Conservation (phyloP, 345 rosid genomes). For the Pugionium cornutum region DNA sequence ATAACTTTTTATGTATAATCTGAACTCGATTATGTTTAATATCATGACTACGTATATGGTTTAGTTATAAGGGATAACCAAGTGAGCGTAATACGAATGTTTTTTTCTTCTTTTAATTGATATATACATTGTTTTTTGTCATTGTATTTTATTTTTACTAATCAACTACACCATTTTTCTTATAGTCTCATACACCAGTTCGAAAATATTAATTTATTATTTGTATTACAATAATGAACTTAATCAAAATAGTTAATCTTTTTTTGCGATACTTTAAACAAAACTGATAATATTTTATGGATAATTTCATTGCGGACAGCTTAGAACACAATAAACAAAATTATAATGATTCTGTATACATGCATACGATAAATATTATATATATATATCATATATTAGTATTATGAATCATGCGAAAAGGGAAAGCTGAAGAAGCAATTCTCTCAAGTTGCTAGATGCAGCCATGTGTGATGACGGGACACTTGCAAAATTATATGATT, state of each 20-base stretch:
- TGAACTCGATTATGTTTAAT: not conserved
- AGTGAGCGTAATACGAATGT: not conserved
- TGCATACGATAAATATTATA: no score
- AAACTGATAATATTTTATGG: no score
- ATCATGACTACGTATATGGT: not conserved
- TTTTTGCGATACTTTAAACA: no score
- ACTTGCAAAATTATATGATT: conserved; percentile 12
- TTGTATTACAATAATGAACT: no score
- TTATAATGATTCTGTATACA: no score
- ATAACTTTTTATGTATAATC: not conserved
- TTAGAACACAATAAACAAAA: no score
- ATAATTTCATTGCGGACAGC: no score
- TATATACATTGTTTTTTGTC: not conserved
- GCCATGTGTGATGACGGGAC: conserved; percentile 40
- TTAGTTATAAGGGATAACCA: not conserved
- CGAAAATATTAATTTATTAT: no score
- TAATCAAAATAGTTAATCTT: no score
- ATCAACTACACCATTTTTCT: no score
- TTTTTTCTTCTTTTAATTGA: not conserved
- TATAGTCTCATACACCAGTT: no score
- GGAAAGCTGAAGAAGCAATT: conserved; percentile 26
- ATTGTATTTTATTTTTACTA: not conserved
- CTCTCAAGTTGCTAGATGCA: conserved; percentile 38
- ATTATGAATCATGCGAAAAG: conserved; percentile 21
- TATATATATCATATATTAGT: not conserved